Base-by-base conservation (phyloP, 805 yeast species). In the Spathaspora girioi region DNA sequence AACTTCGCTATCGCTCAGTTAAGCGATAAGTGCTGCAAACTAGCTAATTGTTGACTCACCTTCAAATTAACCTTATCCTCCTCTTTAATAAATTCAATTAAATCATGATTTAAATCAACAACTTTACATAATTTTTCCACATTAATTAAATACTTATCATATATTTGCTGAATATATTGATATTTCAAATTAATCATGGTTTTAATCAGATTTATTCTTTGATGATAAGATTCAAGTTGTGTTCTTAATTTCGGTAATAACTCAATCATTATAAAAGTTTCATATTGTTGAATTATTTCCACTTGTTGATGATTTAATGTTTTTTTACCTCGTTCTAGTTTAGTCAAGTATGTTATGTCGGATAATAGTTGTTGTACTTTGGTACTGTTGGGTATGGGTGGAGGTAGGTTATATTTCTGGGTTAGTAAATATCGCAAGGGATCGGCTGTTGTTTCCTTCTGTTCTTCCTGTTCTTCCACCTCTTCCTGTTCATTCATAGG, bases 241-340 rank as follows among this genome's bases (percentile, higher is more conserved):
- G 48, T 45, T 14, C 72, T 54, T 19, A 72, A 56, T 27, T 53
- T 49, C 1, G 76, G 77, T 9, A 70, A 44, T 9, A 72, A 53
- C 18, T 58, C 58, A 12, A 55, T 58, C 1, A 61, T 50, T 3
- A 71, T 57, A n/a, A 68, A 61, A 19, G 44, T 47, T 48, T 71
- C 75, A 56, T 71, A 73, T 19, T 61, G 61, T 18, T 57, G 50
- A 12, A 67, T 52, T 0, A 69, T 52, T 31, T 53, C 47, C 14
- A 58, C 49, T 6, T 70, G 53, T 31, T 68, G 57, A 19, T 49
- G 23, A 51, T 71, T 73, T 29, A 56, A 60, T n/a, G 38, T 44
- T 10, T 27, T 48, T 20, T 65, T 65, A 20, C 48, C 49, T 17
- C 50, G 51, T 40, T 60, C 58, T 6, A 72, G 47, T 7, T 42